Base-by-base conservation (phyloP, 805 yeast species). In the Hanseniaspora lachancei region DNA sequence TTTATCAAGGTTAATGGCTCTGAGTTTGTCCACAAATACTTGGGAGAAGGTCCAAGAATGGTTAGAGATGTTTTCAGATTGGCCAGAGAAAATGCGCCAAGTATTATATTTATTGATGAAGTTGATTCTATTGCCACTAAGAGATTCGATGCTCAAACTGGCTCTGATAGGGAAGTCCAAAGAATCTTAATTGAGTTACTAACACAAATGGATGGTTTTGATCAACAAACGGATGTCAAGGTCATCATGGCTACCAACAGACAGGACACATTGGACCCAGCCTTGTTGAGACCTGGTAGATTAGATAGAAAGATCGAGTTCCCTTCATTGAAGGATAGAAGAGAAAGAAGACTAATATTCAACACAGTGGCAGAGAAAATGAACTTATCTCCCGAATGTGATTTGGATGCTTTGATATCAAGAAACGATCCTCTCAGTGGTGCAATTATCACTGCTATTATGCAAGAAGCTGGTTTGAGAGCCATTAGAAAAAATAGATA, bases 21-120 rank as follows among this genome's bases (percentile, higher is more conserved):
- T 1, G 99, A 93, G 70, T 93, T 93, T 66, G 98, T 93, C 56
- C 98, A 93, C 69, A 93, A 93, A 71, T 93, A 93, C 70, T 77
- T 93, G 55, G 99, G 99, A 69, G 99, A 93, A 74, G 98, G 99
- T 65, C 97, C 99, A 58, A 80, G 99, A 74, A 93, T 93, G 97
- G 98, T 93, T 38, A 83, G 99, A 70, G 98, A 93, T 69, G 97
- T 93, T 38, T 93, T 93, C 74, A 77, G 97, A 67, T 78, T 93
- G 60, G 99, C 99, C 8, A 80, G 97, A 67, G 99, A 93, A 68
- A 93, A 93, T 72, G 82, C 97, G 0, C 99, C 99, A 7, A 81
- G 96, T 10, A 93, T 93, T 66, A 93, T 93, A 59, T 93, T 93
- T 72, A 93, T 93, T 63, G 99, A 93, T 74, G 99, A 93, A 74